Evolutionary conservation across 208 protist species (phyloP).

Genomic region (Trypanosoma caninum): DNA sequence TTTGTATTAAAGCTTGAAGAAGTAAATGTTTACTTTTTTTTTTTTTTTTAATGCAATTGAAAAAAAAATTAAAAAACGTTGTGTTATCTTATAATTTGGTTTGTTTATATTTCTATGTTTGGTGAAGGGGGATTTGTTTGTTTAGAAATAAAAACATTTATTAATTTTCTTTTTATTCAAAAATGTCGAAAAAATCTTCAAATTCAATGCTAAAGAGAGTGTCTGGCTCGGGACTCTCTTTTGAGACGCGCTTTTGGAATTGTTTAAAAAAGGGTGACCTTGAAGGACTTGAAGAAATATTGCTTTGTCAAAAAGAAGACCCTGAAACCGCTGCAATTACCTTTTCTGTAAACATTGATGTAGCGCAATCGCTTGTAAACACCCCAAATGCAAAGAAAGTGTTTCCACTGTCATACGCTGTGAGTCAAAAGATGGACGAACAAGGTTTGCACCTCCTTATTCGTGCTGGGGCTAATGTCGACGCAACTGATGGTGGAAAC

Average conservation of each 20-base stretch:
- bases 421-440: constrained; percentile 30
- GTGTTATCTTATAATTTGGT: too few relatives aligned
- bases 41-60: neutral
- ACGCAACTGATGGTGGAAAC: constrained; percentile 34
- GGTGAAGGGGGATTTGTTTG: too few relatives aligned
- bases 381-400: constrained; percentile 39
- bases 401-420: constrained; percentile 42
- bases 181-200: too few relatives aligned
- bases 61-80: too few relatives aligned
- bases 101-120: too few relatives aligned
- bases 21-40: neutral
- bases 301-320: constrained; percentile 35
- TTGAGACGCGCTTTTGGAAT: constrained; percentile 37
- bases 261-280: constrained; percentile 41
- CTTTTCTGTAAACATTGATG: constrained; percentile 8
- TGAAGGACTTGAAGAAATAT: constrained; percentile 27
- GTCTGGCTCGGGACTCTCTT: neutral
- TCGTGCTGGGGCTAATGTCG: constrained; percentile 36
- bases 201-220: too few relatives aligned
- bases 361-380: constrained; percentile 20
- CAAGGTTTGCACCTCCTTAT: constrained; percentile 34
- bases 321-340: constrained; percentile 22
- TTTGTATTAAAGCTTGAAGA: neutral
- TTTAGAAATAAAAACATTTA: too few relatives aligned
- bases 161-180: too few relatives aligned